Base-by-base conservation (phyloP, 805 yeast genomes). In the Cyberlindnera nakhonratchasimensis region DNA sequence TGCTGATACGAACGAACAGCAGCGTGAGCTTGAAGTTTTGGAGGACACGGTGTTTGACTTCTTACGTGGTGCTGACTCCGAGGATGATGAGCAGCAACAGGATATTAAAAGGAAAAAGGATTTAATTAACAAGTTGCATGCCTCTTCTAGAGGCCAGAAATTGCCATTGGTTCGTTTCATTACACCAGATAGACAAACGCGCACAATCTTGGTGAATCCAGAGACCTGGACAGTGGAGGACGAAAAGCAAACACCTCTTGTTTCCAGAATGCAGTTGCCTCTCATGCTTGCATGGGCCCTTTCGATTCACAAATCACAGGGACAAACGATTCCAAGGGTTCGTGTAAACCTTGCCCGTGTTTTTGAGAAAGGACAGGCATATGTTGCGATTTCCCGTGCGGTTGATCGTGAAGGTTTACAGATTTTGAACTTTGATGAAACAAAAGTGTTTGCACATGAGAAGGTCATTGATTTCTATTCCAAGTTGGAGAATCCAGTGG, bases 291-390 rank as follows among this genome's bases (percentile, higher is more conserved):
- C 99, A 0, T 93, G 98, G 97, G 89, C 99, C 0, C 64, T 93
- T 33, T 89, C 97, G 0, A 90, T 93, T 34, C 99, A 93, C 60
- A 91, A 93, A 65, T 81, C 97, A 0, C 99, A 91, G 61, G 99
- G 99, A 1, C 90, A 91, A 63, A 86, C 98, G 0, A 63, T 89
- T 33, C 80, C 82, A 5, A 71, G 76, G 42, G 89, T 86, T 4
- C 74, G 74, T 48, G 96, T 91, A 6, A 95, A 93, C 59, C 70
- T 91, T 47, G 69, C 73, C 28, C 71, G 72, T 42, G 79, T 85
- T 2, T 91, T 91, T 63, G 98, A 90, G 58, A 80, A 78, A 40
- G 99, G 99, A 0, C 99, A 93, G 61, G 95, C 96, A 0, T 93
- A 93, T 59, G 99, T 93, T 23, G 99, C 98, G 0, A 66, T 93